These are phyloP conservation scores for Spathaspora passalidarum DNA, from an alignment of 805 yeast genomes.

Conservation along the genomic window DNA sequence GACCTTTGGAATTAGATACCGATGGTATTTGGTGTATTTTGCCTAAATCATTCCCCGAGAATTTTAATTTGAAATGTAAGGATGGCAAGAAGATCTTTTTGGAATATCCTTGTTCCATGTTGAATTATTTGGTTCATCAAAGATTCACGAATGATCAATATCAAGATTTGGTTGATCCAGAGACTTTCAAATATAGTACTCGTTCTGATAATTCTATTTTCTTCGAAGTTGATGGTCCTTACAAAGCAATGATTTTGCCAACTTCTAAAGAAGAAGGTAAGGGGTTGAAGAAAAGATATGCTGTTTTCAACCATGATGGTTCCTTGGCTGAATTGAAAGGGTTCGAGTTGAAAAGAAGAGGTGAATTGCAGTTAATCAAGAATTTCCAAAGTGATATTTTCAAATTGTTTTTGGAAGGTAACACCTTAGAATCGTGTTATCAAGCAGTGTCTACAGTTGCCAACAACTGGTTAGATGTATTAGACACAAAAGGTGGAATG, in stretches of 20 bases:
- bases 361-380: constrained; percentile 89
- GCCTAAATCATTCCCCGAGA: constrained; percentile 91
- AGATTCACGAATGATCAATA: constrained; percentile 92
- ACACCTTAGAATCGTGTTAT: constrained; percentile 75
- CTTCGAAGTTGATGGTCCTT: constrained; percentile 98
- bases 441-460: constrained; percentile 89
- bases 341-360: constrained; percentile 93
- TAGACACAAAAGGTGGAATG: constrained; percentile 81
- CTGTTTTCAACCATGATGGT: constrained; percentile 95
- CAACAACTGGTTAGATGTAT: constrained; percentile 91
- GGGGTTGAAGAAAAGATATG: constrained; percentile 93
- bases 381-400: constrained; percentile 94
- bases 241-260: constrained; percentile 94
- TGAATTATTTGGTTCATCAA: constrained; percentile 88
- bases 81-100: constrained; percentile 75
- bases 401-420: constrained; percentile 85
- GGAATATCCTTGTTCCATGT: constrained; percentile 95
- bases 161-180: constrained; percentile 77
- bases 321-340: constrained; percentile 94
- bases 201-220: constrained; percentile 90
- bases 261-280: constrained; percentile 97
- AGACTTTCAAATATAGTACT: constrained; percentile 65
- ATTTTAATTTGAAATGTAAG: constrained; percentile 64
- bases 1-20: constrained; percentile 95
- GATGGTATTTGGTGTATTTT: constrained; percentile 99